These are phyloP conservation scores for Penicillium sp. DNA, from an alignment of 2,329 filamentous ascomycete species.

Conservation along the genomic window DNA sequence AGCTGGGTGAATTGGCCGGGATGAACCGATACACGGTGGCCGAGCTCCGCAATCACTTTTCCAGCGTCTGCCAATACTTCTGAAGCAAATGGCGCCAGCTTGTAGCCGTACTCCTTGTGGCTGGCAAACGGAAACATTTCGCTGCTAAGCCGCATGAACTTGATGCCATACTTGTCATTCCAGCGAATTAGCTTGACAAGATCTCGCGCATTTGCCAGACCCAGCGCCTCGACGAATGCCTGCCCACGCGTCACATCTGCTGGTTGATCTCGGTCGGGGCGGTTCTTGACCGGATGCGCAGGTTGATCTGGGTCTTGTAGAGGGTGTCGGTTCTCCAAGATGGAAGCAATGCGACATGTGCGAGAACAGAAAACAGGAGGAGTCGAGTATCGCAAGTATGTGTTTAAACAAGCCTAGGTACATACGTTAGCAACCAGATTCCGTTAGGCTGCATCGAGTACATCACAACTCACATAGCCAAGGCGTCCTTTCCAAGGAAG, in stretches of 20 bases:
- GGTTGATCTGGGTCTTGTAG: conserved; percentile 69
- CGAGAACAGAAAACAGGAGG: conserved; percentile 85
- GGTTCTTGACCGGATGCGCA: conserved; percentile 77
- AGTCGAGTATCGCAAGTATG: conserved; percentile 75
- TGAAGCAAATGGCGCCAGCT: conserved; percentile 73
- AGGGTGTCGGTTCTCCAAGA: conserved; percentile 81
- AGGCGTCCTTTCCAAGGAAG: conserved; percentile 85
- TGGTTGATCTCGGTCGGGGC: conserved; percentile 68
- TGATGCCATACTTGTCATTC: conserved; percentile 90
- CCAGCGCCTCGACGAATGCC: conserved; percentile 68
- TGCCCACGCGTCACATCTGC: conserved; percentile 63
- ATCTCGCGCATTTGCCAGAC: conserved; percentile 76
- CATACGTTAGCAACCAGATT: conserved; percentile 3
- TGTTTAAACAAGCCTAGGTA: conserved; percentile 75
- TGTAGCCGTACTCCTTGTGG: conserved; percentile 81
- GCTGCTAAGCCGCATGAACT: conserved; percentile 84
- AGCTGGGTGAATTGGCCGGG: conserved; percentile 91
- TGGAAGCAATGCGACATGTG: conserved; percentile 85
- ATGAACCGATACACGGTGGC: conserved; percentile 82
- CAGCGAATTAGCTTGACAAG: conserved; percentile 80
- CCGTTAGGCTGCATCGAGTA: no score
- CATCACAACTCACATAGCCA: conserved; percentile 64
- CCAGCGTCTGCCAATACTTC: conserved; percentile 72
- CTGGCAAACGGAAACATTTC: conserved; percentile 98
- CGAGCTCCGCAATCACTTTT: conserved; percentile 67